Conservation (phyloP, 2,329 filamentous ascomycete genomes). For the Tolypocladium cylindrosporum region DNA sequence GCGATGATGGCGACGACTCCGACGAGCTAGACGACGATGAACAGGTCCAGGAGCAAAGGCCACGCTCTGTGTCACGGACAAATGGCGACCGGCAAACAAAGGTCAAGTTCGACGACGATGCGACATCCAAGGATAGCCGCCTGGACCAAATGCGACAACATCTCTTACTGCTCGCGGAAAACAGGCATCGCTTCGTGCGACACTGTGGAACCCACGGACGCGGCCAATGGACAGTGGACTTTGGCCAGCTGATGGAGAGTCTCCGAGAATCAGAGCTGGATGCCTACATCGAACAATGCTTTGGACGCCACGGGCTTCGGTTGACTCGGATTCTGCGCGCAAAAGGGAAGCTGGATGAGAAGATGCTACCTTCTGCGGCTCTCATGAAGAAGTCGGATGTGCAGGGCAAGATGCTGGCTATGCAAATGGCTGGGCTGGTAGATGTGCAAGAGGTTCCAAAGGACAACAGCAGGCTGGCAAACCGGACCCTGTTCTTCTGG, state of each 20-base stretch:
- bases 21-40: slow-evolving; percentile 20
- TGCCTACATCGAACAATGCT: slow-evolving; percentile 66
- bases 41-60: slow-evolving; percentile 6
- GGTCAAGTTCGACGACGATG: slow-evolving; percentile 42
- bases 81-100: slow-evolving; percentile 28
- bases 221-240: slow-evolving; percentile 78
- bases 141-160: slow-evolving; percentile 59
- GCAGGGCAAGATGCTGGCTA: slow-evolving; percentile 70
- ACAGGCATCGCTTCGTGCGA: slow-evolving; percentile 57
- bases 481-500: slow-evolving; percentile 83
- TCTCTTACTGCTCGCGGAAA: slow-evolving; percentile 61
- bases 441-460: slow-evolving; percentile 92
- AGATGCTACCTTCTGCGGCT: slow-evolving; percentile 68
- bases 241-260: slow-evolving; percentile 57
- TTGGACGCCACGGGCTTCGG: slow-evolving; percentile 67
- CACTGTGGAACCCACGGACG: slow-evolving; percentile 53
- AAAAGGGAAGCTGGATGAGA: slow-evolving; percentile 92
- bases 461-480: slow-evolving; percentile 71
- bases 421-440: slow-evolving; percentile 79
- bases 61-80: slow-evolving; percentile 16
- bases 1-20: slow-evolving; percentile 24
- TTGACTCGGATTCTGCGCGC: slow-evolving; percentile 77
- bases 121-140: slow-evolving; percentile 31
- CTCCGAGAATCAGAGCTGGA: slow-evolving; percentile 74
- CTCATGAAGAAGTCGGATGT: slow-evolving; percentile 81